Conservation (phyloP, 148 eudicot species). For the Amaranthus palmeri region DNA sequence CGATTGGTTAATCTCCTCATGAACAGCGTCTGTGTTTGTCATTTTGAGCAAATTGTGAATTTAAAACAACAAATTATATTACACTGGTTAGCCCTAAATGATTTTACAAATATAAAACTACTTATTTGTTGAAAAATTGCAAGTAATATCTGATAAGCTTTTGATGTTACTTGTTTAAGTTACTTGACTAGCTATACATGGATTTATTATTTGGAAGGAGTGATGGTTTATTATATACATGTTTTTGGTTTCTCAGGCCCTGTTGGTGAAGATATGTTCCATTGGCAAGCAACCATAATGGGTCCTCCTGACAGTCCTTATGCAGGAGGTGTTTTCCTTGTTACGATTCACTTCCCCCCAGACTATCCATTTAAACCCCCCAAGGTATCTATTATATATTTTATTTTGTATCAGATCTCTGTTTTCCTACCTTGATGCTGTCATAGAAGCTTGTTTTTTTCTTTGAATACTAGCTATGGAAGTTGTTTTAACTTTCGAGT, state of each 20-base stretch:
- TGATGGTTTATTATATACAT: background rate
- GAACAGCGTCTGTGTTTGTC: too few species aligned
- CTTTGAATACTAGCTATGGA: constrained; percentile 3
- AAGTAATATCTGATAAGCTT: background rate
- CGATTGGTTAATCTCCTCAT: too few species aligned
- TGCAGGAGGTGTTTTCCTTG: constrained; percentile 35
- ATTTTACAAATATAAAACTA: too few species aligned
- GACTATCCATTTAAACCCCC: constrained; percentile 41
- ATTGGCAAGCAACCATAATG: constrained; percentile 39
- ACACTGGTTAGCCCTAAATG: too few species aligned
- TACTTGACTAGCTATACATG: background rate
- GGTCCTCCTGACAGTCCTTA: constrained; percentile 38
- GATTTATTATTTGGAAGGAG: background rate
- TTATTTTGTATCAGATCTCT: background rate
- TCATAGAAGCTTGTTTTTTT: background rate
- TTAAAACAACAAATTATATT: too few species aligned
- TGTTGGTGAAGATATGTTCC: constrained; percentile 38
- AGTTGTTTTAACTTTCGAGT: background rate
- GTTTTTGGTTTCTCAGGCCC: constrained; percentile 24
- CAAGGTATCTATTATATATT: constrained; percentile 20
- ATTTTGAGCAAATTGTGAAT: too few species aligned
- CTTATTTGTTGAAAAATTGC: background rate
- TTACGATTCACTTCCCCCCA: constrained; percentile 35
- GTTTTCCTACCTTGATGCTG: too few species aligned
- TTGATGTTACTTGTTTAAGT: background rate